Evolutionary conservation across 768 basidiomycete genomes (phyloP).

Genomic region (Pleurotus eryngii): DNA sequence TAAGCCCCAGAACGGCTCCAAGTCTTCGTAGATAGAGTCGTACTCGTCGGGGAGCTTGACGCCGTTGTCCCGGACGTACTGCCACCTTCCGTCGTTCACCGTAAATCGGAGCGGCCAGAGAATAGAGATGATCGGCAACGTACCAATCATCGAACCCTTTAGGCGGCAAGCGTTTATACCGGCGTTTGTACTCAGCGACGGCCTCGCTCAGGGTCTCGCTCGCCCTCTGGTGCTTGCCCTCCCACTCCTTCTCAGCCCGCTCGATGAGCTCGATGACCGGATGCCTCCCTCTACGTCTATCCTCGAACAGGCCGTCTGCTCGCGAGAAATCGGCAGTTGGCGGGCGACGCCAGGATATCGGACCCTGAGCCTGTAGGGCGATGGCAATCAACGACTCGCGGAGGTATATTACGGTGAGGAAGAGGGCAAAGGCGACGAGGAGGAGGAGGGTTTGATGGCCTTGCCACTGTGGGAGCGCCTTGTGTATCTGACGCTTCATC

Average conservation of each 20-base stretch:
- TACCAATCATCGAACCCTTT: constrained; percentile 86
- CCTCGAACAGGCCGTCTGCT: constrained; percentile 37
- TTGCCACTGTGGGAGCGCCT: too few relatives aligned
- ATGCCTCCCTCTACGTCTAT: constrained; percentile 45
- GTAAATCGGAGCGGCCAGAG: not conserved
- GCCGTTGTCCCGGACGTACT: constrained; percentile 53
- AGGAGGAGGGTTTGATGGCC: not conserved
- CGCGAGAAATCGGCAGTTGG: constrained; percentile 32
- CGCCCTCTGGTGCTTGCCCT: constrained; percentile 55
- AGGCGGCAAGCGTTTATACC: constrained; percentile 73
- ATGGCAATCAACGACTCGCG: not conserved
- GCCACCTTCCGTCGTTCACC: constrained; percentile 29
- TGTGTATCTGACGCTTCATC: too few relatives aligned
- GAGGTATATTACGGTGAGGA: not conserved
- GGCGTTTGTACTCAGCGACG: too few relatives aligned
- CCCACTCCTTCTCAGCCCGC: constrained; percentile 68
- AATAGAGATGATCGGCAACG: constrained; percentile 28
- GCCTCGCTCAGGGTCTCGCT: constrained; percentile 78
- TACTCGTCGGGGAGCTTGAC: constrained; percentile 85
- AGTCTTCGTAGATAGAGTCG: constrained; percentile 65
- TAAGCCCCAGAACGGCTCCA: constrained; percentile 79
- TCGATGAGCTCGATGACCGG: constrained; percentile 78
- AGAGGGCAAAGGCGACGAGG: not conserved
- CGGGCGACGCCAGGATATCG: not conserved
- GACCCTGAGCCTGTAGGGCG: not conserved